Conservation (phyloP, 2,329 filamentous ascomycete genomes). For the Colletotrichum filicis region DNA sequence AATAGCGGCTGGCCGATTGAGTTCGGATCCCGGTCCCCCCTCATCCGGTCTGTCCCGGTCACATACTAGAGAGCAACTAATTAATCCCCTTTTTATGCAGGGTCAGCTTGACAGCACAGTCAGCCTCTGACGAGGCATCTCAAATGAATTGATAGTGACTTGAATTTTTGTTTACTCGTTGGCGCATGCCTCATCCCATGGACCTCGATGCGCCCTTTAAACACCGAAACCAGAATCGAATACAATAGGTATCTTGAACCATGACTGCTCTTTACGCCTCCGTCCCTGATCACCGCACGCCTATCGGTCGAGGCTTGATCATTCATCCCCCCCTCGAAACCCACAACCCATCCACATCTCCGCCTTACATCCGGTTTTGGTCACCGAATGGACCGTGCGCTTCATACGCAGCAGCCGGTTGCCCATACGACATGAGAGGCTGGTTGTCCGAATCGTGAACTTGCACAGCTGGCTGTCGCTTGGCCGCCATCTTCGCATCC, state of each 20-base stretch:
- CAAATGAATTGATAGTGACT: neutral
- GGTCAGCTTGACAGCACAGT: neutral
- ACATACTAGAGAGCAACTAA: neutral
- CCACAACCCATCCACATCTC: neutral
- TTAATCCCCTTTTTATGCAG: neutral
- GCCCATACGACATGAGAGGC: constrained; percentile 28
- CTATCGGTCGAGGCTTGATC: neutral
- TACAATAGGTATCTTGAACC: neutral
- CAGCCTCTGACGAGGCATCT: neutral
- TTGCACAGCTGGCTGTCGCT: constrained; percentile 49
- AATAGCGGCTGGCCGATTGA: neutral
- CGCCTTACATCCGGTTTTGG: constrained; percentile 19
- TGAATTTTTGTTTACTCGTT: neutral
- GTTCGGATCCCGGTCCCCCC: neutral
- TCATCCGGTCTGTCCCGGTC: constrained; percentile 1
- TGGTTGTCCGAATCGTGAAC: constrained; percentile 12
- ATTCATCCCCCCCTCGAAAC: neutral
- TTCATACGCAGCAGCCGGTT: constrained; percentile 19
- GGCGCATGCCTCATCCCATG: neutral
- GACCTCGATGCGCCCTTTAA: neutral
- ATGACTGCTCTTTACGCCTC: neutral
- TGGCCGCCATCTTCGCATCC: constrained; percentile 54
- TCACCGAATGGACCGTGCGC: constrained; percentile 30
- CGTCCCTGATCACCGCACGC: neutral
- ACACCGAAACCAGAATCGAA: neutral